Percentiles rank a stretch among this genome's conserved stretches.
Evolutionary conservation across 768 basidiomycete genomes (phyloP).

Genomic region (Podaxis pistillaris): DNA sequence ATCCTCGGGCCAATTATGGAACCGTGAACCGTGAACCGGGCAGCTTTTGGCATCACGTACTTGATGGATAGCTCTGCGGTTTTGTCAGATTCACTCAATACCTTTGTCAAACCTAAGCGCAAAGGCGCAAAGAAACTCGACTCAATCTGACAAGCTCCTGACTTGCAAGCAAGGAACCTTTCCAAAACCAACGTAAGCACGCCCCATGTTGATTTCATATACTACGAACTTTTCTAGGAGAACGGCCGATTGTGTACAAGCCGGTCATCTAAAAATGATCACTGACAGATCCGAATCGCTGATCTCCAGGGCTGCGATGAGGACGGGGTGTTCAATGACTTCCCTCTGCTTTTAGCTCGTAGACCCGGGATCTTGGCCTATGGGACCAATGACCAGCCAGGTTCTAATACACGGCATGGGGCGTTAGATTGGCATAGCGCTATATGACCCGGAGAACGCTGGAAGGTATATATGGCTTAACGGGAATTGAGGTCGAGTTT

Average conservation of each 20-base stretch:
- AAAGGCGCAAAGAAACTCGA: not conserved
- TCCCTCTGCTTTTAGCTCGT: not conserved
- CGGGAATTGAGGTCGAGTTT: not conserved
- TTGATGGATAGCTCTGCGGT: not conserved
- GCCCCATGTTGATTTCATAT: conserved; percentile 5
- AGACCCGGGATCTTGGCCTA: not conserved
- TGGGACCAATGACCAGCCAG: not conserved
- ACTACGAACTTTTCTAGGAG: not conserved
- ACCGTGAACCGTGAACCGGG: not conserved
- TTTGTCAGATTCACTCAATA: not conserved
- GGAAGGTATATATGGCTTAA: not conserved
- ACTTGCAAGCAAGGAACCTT: not conserved
- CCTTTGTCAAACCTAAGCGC: not conserved
- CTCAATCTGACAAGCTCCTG: not conserved
- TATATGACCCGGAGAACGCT: not conserved
- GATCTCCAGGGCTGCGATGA: not conserved
- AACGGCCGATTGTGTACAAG: not conserved
- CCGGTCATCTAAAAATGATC: not conserved
- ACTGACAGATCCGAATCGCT: not conserved
- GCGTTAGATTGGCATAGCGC: conserved; percentile 4
- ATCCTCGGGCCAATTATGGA: not conserved
- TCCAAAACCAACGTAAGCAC: not conserved
- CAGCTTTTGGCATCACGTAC: not conserved
- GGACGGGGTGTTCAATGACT: not conserved
- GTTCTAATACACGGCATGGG: not conserved